Evolutionary conservation across 2,329 filamentous ascomycete genomes (phyloP).

Genomic region (Trichoderma koningii): DNA sequence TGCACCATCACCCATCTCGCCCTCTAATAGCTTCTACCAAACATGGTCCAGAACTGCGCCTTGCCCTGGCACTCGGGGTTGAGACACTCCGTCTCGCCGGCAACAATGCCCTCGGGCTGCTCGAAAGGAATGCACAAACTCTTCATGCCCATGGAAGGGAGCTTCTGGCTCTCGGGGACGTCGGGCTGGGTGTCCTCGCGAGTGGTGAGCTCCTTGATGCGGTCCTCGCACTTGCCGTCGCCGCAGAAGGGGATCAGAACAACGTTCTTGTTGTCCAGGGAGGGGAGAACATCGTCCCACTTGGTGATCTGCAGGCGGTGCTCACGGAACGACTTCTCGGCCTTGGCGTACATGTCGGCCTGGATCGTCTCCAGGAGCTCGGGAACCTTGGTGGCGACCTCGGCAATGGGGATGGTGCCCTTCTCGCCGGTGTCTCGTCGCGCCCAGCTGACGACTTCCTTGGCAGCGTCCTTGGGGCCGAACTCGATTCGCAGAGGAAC

Average conservation of each 20-base stretch:
- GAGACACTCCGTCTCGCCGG: conserved; percentile 85
- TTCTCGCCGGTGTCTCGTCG: conserved; percentile 88
- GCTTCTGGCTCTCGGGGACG: conserved; percentile 55
- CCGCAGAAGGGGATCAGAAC: conserved; percentile 90
- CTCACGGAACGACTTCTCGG: conserved; percentile 73
- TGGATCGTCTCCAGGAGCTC: conserved; percentile 89
- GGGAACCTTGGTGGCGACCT: conserved; percentile 73
- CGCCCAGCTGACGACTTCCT: conserved; percentile 79
- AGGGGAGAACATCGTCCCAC: conserved; percentile 90
- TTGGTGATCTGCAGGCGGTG: conserved; percentile 81
- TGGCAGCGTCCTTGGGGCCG: conserved; percentile 89
- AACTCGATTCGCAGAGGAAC: conserved; percentile 93
- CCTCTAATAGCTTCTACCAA: conserved; percentile 69
- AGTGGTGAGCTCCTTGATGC: conserved; percentile 90
- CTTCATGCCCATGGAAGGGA: conserved; percentile 67
- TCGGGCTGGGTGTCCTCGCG: conserved; percentile 65
- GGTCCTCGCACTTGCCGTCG: conserved; percentile 80
- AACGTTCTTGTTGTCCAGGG: conserved; percentile 89
- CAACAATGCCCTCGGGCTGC: conserved; percentile 77
- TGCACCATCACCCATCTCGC: background rate
- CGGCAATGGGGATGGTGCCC: conserved; percentile 72
- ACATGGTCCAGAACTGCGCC: conserved; percentile 90
- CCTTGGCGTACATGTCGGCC: conserved; percentile 73
- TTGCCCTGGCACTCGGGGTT: conserved; percentile 79
- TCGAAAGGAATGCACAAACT: conserved; percentile 74